phyloP scores from a whole-genome alignment of 345 rosid species.

The Cochlearia excelsa region DNA sequence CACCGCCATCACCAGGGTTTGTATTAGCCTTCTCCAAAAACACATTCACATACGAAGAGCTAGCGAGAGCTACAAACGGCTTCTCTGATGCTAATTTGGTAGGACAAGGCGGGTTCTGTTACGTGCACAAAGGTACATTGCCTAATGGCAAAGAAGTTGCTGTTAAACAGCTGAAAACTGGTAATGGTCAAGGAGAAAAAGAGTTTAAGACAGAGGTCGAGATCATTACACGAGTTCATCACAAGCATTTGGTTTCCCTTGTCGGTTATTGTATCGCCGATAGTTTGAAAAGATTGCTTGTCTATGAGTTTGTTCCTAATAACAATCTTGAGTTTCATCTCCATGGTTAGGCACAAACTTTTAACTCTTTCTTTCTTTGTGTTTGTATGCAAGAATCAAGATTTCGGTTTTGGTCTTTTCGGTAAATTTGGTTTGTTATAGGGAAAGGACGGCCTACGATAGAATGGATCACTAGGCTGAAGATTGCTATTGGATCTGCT shows the following conservation, averaged over 20 bases:
- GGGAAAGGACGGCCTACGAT: constrained; percentile 70
- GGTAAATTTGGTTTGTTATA: constrained; percentile 31
- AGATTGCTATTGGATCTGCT: constrained; percentile 85
- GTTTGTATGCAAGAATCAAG: too few species aligned
- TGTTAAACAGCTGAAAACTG: constrained; percentile 59
- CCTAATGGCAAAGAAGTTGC: constrained; percentile 65
- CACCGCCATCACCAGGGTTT: constrained; percentile 61
- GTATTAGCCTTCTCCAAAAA: constrained; percentile 63
- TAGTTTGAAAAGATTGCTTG: constrained; percentile 49
- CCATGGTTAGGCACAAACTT: constrained; percentile 44
- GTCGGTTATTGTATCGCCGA: constrained; percentile 66
- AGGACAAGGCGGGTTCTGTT: constrained; percentile 72
- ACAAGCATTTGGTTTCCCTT: constrained; percentile 62
- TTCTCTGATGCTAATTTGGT: constrained; percentile 64
- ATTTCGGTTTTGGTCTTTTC: too few species aligned
- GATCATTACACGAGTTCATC: constrained; percentile 69
- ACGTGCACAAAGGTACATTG: constrained; percentile 66
- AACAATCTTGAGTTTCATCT: constrained; percentile 61
- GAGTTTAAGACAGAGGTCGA: constrained; percentile 73
- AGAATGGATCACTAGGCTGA: constrained; percentile 73
- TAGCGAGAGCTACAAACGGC: constrained; percentile 56
- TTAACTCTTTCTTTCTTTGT: constrained; percentile 1
- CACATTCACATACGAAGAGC: constrained; percentile 56
- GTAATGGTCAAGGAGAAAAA: constrained; percentile 62
- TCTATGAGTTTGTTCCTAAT: constrained; percentile 28